These are phyloP conservation scores for Aspergillus diversus DNA, from an alignment of 495 filamentous ascomycete species.

Conservation along the genomic window DNA sequence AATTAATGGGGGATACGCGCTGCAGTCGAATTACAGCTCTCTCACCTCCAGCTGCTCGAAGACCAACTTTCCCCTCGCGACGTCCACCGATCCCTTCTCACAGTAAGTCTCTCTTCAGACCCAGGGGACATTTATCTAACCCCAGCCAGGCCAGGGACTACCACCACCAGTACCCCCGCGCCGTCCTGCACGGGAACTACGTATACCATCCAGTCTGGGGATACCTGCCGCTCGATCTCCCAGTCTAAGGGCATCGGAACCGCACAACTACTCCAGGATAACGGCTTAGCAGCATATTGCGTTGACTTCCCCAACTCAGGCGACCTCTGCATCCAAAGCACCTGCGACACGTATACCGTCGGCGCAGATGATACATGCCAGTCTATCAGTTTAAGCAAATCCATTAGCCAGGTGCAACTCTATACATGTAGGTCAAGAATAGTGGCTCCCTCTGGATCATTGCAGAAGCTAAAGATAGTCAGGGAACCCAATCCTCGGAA, in stretches of 20 bases:
- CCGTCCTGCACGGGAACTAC: slow-evolving; percentile 8
- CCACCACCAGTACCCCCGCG: neutral
- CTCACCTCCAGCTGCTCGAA: slow-evolving; percentile 14
- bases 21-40: slow-evolving; percentile 1
- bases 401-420: slow-evolving; percentile 7
- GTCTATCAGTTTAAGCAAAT: neutral
- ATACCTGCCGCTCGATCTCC: slow-evolving; percentile 26
- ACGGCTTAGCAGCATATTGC: slow-evolving; percentile 9
- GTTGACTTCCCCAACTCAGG: slow-evolving; percentile 6
- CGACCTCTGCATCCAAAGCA: slow-evolving; percentile 9
- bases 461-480: neutral
- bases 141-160: neutral
- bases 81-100: slow-evolving; percentile 1
- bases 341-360: slow-evolving; percentile 9
- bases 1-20: neutral
- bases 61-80: slow-evolving; percentile 9
- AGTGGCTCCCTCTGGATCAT: too few species aligned
- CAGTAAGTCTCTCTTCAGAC: slow-evolving; percentile 6
- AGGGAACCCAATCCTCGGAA: slow-evolving; percentile 13
- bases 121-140: neutral
- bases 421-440: slow-evolving; percentile 7
- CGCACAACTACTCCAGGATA: slow-evolving; percentile 13
- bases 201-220: slow-evolving; percentile 18
- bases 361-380: slow-evolving; percentile 7
- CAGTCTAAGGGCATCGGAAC: slow-evolving; percentile 14